These are phyloP conservation scores for Neurospora sp. DNA, from an alignment of 2,329 filamentous ascomycete species.

Conservation along the genomic window DNA sequence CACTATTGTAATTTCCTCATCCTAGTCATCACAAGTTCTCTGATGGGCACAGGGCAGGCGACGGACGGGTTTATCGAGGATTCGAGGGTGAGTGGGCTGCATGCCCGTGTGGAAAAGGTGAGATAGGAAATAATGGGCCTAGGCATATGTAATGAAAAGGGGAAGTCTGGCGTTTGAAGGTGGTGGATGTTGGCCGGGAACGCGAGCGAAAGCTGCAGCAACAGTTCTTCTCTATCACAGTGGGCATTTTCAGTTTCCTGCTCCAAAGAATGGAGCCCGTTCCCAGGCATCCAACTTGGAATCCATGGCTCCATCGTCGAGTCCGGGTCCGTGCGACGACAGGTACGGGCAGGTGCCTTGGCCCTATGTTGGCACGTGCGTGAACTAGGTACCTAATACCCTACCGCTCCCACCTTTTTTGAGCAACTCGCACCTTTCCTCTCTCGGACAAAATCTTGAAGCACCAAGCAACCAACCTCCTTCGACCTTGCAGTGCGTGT, in stretches of 20 bases:
- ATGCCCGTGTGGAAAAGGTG: background rate
- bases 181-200: background rate
- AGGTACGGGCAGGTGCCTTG: background rate
- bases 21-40: background rate
- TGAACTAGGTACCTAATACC: background rate
- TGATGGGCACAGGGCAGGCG: background rate
- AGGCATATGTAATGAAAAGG: background rate
- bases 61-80: background rate
- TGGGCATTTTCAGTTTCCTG: background rate
- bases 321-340: background rate
- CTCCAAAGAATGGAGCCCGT: background rate
- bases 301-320: background rate
- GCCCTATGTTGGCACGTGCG: background rate
- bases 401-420: slow-evolving; percentile 9
- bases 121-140: background rate
- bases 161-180: background rate
- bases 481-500: slow-evolving; percentile 11
- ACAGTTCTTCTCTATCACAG: background rate
- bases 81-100: background rate
- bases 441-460: slow-evolving; percentile 16
- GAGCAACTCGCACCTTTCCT: slow-evolving; percentile 18
- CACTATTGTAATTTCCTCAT: slow-evolving; percentile 3
- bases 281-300: background rate
- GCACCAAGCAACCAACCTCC: slow-evolving; percentile 14
- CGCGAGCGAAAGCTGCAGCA: background rate